Percentiles rank a stretch among this genome's conserved stretches.
Conservation (phyloP, 495 filamentous ascomycete species). For the Aspergillus wentii region DNA sequence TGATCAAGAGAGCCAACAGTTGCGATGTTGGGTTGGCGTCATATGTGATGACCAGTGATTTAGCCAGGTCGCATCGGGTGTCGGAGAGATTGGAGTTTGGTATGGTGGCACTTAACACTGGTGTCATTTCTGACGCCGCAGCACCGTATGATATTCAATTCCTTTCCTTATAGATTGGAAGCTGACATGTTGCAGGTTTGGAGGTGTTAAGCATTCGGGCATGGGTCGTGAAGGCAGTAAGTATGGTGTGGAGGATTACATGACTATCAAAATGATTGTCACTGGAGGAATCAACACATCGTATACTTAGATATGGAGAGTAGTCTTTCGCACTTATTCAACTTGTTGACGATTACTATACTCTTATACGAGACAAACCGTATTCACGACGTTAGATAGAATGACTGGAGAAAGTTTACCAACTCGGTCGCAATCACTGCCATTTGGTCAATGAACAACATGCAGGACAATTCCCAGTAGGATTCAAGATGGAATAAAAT, state of each 20-base stretch:
- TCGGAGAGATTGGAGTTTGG: constrained; percentile 63
- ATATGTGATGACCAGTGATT: constrained; percentile 69
- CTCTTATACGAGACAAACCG: too few relatives aligned
- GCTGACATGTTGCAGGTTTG: constrained; percentile 29
- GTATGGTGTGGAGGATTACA: constrained; percentile 80
- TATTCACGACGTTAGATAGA: too few relatives aligned
- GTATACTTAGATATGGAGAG: not conserved
- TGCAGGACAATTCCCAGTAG: too few relatives aligned
- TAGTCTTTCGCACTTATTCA: too few relatives aligned
- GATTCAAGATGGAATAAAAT: too few relatives aligned
- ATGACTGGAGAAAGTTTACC: too few relatives aligned
- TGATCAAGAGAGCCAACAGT: constrained; percentile 64
- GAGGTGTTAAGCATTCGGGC: constrained; percentile 49
- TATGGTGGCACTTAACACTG: constrained; percentile 36
- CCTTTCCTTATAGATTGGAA: constrained; percentile 9
- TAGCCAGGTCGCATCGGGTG: constrained; percentile 60
- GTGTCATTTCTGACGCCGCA: constrained; percentile 25
- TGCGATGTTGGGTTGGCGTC: constrained; percentile 71
- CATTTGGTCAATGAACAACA: too few relatives aligned
- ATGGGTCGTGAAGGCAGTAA: constrained; percentile 61
- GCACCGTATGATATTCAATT: constrained; percentile 7
- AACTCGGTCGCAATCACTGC: too few relatives aligned
- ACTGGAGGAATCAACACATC: constrained; percentile 55
- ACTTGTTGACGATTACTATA: too few relatives aligned
- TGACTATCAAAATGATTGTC: constrained; percentile 73